A percentile compares a stretch with the other conserved stretches of the same genome.
These are phyloP conservation scores for Globisporangium nagaii DNA, from an alignment of 352 stramenopile species.

Conservation along the genomic window DNA sequence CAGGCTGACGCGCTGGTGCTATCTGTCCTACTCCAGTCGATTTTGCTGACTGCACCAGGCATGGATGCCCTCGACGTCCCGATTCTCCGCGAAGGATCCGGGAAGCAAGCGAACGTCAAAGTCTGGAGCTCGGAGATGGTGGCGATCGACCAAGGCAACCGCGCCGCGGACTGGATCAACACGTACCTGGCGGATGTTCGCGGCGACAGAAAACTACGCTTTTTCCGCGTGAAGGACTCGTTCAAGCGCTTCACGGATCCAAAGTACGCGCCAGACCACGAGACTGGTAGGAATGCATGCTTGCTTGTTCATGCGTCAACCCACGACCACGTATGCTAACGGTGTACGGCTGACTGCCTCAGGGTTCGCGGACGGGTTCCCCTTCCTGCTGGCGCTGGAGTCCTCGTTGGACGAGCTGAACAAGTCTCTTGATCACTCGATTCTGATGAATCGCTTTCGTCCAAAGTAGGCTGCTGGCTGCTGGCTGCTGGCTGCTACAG, in stretches of 20 bases:
- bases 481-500: not conserved
- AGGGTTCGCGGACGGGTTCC: constrained; percentile 78
- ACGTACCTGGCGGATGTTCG: constrained; percentile 36
- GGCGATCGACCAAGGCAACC: constrained; percentile 58
- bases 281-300: constrained; percentile 22
- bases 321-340: not conserved
- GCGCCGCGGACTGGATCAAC: constrained; percentile 56
- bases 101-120: constrained; percentile 27
- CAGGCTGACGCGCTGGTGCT: too few species aligned
- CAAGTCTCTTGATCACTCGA: constrained; percentile 31
- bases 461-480: constrained; percentile 41
- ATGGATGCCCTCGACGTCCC: constrained; percentile 61
- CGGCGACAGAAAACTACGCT: constrained; percentile 30
- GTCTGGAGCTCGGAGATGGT: constrained; percentile 60
- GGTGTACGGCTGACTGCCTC: not conserved
- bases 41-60: constrained; percentile 55
- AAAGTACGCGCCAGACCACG: constrained; percentile 55
- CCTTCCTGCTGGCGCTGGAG: constrained; percentile 59
- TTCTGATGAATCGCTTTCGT: constrained; percentile 81
- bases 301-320: not conserved
- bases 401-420: constrained; percentile 64
- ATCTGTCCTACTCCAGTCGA: constrained; percentile 12
- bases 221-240: constrained; percentile 56
- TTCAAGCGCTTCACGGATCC: constrained; percentile 45
- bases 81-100: constrained; percentile 28